Evolutionary conservation across 148 eudicot genomes (phyloP).

Genomic region (Rhododendron kiyosumense): DNA sequence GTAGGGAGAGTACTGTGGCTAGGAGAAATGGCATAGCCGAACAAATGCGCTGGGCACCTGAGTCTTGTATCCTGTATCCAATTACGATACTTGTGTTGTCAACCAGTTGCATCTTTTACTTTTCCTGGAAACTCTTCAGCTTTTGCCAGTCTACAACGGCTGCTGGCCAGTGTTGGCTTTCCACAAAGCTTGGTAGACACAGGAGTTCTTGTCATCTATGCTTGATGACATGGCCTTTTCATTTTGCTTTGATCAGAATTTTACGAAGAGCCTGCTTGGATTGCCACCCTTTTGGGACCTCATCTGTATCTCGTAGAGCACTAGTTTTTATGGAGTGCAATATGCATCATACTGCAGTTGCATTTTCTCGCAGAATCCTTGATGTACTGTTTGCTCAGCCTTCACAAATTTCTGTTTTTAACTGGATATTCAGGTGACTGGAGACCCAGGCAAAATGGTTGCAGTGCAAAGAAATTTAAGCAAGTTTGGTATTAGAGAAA

Average conservation of each 20-base stretch:
- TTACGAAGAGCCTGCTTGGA: not conserved
- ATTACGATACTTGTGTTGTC: not conserved
- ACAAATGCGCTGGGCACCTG: too few species aligned
- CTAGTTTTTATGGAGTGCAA: not conserved
- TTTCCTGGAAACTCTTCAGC: not conserved
- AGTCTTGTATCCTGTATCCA: not conserved
- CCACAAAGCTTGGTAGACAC: not conserved
- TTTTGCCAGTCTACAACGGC: not conserved
- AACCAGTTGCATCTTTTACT: not conserved
- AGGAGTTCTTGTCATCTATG: not conserved
- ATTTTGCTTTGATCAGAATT: not conserved
- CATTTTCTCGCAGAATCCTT: not conserved
- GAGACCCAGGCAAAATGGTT: constrained; percentile 93
- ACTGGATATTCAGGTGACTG: constrained; percentile 58
- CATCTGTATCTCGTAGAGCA: not conserved
- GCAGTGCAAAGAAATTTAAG: constrained; percentile 73
- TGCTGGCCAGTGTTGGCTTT: not conserved
- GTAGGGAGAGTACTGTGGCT: too few species aligned
- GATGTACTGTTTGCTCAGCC: not conserved
- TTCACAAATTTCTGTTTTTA: not conserved
- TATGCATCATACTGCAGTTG: not conserved
- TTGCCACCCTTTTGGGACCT: not conserved
- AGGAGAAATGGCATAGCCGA: too few species aligned
- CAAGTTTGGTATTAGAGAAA: constrained; percentile 83
- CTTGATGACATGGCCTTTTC: not conserved